Evolutionary conservation across 345 rosid genomes (phyloP).

Genomic region (Salix brachista): DNA sequence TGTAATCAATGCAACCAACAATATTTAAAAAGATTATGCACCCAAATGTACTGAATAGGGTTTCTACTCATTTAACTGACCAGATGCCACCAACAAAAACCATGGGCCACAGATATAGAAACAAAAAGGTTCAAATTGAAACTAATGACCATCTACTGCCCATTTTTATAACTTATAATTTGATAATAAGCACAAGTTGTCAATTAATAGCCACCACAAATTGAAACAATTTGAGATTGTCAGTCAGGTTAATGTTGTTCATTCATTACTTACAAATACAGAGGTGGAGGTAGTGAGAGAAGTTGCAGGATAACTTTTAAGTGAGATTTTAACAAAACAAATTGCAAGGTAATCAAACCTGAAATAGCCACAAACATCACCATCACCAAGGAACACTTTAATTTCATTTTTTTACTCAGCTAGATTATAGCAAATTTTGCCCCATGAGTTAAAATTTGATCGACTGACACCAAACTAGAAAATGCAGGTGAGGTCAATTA

Average conservation of each 20-base stretch:
- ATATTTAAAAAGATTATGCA: neutral
- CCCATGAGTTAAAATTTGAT: neutral
- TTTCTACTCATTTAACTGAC: neutral
- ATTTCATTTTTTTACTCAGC: neutral
- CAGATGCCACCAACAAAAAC: neutral
- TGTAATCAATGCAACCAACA: neutral
- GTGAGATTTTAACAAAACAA: neutral
- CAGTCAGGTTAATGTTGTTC: neutral
- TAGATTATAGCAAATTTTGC: neutral
- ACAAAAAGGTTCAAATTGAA: neutral
- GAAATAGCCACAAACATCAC: neutral
- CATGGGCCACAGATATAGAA: neutral
- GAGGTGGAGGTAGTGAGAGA: neutral
- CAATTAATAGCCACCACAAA: neutral
- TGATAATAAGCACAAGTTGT: neutral
- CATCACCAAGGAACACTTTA: neutral
- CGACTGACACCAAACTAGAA: neutral
- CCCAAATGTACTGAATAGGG: neutral
- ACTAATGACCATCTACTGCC: neutral
- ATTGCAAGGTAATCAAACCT: neutral
- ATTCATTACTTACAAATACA: neutral
- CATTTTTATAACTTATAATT: neutral
- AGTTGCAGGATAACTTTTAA: neutral
- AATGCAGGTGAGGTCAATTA: neutral
- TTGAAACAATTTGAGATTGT: neutral